Evolutionary conservation across 192 early-diverging fungal species (phyloP).

Genomic region (Gaertneriomyces sp.): DNA sequence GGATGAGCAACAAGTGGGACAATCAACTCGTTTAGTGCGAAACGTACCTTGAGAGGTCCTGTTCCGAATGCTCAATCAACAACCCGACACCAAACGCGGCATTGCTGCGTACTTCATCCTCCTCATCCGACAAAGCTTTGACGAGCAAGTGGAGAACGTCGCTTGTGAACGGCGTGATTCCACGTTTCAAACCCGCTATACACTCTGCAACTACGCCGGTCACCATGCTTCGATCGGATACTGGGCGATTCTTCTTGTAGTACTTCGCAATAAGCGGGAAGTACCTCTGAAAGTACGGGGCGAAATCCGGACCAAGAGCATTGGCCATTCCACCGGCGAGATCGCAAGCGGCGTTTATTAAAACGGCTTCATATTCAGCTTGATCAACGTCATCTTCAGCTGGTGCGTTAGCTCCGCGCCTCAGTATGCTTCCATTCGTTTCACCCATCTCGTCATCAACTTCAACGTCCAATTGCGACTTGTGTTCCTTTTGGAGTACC

Average conservation of each 20-base stretch:
- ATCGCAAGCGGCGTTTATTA: conserved; percentile 77
- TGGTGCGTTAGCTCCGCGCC: neutral
- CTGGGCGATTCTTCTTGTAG: conserved; percentile 66
- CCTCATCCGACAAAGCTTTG: conserved; percentile 68
- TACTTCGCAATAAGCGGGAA: conserved; percentile 77
- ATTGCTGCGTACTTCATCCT: conserved; percentile 83
- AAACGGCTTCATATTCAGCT: conserved; percentile 77
- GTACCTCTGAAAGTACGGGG: conserved; percentile 70
- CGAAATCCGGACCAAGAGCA: conserved; percentile 72
- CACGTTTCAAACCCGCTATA: conserved; percentile 59
- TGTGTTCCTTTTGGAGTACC: conserved; percentile 37
- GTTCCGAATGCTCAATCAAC: conserved; percentile 61
- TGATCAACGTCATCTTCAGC: conserved; percentile 75
- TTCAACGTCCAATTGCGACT: conserved; percentile 30
- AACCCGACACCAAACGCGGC: conserved; percentile 78
- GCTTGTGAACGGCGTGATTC: conserved; percentile 34
- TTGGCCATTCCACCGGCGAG: conserved; percentile 72
- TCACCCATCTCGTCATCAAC: conserved; percentile 16
- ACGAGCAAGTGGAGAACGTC: conserved; percentile 68
- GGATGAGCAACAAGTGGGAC: neutral
- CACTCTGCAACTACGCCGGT: conserved; percentile 84
- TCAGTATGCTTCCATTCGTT: neutral
- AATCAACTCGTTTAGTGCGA: neutral
- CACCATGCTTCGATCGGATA: conserved; percentile 84
- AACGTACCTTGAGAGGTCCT: conserved; percentile 60